Conservation (phyloP, 73 alveolate species). For the Durusdinium trenchii region DNA sequence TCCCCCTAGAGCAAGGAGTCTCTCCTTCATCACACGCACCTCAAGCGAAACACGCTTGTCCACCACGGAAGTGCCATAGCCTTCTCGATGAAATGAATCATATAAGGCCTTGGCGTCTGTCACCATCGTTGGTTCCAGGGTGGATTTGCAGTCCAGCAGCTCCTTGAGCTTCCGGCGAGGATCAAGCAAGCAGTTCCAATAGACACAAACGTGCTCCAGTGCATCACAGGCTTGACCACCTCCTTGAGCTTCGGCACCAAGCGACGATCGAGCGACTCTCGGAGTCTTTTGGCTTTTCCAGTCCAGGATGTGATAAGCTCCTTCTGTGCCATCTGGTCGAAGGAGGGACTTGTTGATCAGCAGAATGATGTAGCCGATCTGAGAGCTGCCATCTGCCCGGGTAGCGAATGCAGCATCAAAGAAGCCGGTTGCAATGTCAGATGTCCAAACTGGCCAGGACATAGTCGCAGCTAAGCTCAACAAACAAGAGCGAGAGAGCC, state of each 20-base stretch:
- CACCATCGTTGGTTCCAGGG: neutral
- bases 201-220: neutral
- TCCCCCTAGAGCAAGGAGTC: neutral
- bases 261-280: neutral
- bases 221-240: neutral
- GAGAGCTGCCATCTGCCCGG: too few species aligned
- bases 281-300: neutral
- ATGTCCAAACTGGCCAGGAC: neutral
- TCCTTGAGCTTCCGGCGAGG: neutral
- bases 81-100: neutral
- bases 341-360: too few species aligned
- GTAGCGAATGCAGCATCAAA: too few species aligned
- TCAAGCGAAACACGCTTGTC: neutral
- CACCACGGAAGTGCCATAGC: neutral
- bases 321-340: too few species aligned
- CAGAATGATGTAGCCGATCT: too few species aligned
- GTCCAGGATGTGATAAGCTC: too few species aligned
- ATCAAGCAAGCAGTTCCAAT: neutral
- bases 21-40: neutral
- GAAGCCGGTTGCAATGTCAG: constrained; percentile 10
- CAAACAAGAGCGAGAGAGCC: neutral
- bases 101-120: neutral
- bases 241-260: neutral
- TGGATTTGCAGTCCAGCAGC: neutral
- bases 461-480: neutral